Evolutionary conservation across 2,329 filamentous ascomycete species (phyloP), one percentile per base, ranked within the genome.

Genomic region (Fusarium sp.): DNA sequence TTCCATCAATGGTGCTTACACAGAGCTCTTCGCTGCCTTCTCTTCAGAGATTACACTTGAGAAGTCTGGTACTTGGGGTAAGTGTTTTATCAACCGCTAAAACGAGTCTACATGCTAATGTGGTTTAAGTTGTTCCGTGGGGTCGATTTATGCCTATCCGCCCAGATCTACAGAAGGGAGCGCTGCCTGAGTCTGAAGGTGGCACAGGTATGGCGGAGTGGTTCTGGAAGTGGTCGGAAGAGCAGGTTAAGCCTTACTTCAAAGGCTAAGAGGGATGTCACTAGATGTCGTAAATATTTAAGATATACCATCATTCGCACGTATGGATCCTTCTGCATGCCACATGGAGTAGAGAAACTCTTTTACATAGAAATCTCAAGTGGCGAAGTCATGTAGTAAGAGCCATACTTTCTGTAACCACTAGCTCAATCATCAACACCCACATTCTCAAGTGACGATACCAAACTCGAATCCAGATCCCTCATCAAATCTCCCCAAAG

Each of bases 1-100:
- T 11, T 48, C 74, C 5, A 67, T 78, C n/a, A 68, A 79, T 37
- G 83, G 83, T 4, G 83, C 83, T 0, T 85, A 83, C 62, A 84
- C 83, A 0, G 79, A 83, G 69, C 72, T 86, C 2, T 86, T 79
- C 61, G 81, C 83, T 7, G 83, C 78, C 0, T 74, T 83, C 45
- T 80, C 82, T 0, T 76, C 78, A 0, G 79, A 83, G 0, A 75
- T 85, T 11, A 82, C 78, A 2, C 45, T 76, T 3, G 79, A 80
- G 33, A 77, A 79, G 22, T 74, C 74, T 3, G 78, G 79, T 9
- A 61, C 60, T 7, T 80, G 77, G 75, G 65, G 75, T 74, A 65
- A 46, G 68, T 48, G 22, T 9, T 35, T 35, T 20, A 8, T 26
- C 5, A 2, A 4, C 33, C 3, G 17, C 24, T 2, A 15, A 43